Base-by-base conservation (phyloP, 306 rosid species). In the Abrus pulchellus region DNA sequence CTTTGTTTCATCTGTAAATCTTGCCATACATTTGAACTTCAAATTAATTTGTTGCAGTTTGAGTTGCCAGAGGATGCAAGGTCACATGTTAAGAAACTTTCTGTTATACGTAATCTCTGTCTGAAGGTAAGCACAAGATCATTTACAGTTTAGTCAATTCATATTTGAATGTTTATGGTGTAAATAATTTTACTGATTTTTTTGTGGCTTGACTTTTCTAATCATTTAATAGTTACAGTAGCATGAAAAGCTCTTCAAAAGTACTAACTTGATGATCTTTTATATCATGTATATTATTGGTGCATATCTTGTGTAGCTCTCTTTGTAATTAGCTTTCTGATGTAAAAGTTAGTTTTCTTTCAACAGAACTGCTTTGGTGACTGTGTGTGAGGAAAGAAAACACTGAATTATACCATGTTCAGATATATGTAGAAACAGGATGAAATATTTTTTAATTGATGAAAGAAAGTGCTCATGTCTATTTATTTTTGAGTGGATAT, bases 81-180 rank as follows among this genome's bases (percentile, higher is more conserved):
- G 90, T 86, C 85, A 7, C 81, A 47, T 7, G 92, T 88, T 38
- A 93, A 88, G 89, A 93, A 90, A 83, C 84, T 90, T 86, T 91
- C 97, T 76, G 97, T 93, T 60, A 59, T 95, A 68, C 97, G 99
- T 29, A 95, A 91, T 91, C 91, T 95, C 70, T 91, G 94, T 85
- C 94, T 89, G 68, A 96, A 96, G 97, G 98, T 93, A 84, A 80
- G 50, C 70, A 66, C 54, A 40, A 43, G 66, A 75, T 66, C 54
- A 36, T 33, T 84, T 67, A 9, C n/a, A 20, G 67, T 55, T 80
- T 72, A 57, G 66, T 74, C 76, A 40, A 47, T 69, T 66, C 40
- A 65, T 12, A 5, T 48, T 36, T 86, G 27, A 48, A 53, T 62
- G 70, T 75, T 66, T 20, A 14, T 45, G 64, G 50, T 45, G 41